A percentile compares a stretch with the other conserved stretches of the same genome.
Evolutionary conservation across 768 basidiomycete species (phyloP).

Genomic region (Termitomyces bulborhizus): DNA sequence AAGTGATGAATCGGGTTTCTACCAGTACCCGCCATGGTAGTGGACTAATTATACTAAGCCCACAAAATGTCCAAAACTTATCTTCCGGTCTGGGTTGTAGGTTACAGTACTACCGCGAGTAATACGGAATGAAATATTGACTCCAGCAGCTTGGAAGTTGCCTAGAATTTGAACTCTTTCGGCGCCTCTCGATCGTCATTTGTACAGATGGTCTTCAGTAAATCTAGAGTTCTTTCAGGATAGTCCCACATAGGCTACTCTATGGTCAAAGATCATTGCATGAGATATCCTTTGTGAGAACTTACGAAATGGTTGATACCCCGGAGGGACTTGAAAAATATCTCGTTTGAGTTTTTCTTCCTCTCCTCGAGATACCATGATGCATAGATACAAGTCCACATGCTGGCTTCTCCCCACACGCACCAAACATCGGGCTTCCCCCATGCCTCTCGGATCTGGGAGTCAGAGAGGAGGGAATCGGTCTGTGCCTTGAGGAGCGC

Average conservation of each 20-base stretch:
- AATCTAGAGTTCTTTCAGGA: not conserved
- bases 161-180: not conserved
- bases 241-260: constrained; percentile 5
- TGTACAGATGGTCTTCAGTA: not conserved
- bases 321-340: not conserved
- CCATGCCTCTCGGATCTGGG: not conserved
- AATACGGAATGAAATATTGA: not conserved
- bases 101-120: not conserved
- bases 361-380: constrained; percentile 5
- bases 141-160: not conserved
- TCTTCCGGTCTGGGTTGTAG: too few species aligned
- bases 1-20: too few species aligned
- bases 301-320: constrained; percentile 7
- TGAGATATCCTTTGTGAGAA: not conserved
- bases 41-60: too few species aligned
- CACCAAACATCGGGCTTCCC: not conserved
- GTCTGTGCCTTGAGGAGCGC: not conserved
- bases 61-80: too few species aligned
- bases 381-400: constrained; percentile 1
- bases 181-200: not conserved
- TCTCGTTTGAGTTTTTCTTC: not conserved
- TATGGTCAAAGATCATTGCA: not conserved
- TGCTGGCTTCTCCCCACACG: constrained; percentile 3
- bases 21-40: too few species aligned
- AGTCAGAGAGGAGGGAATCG: not conserved